Base-by-base conservation (phyloP, 78 protist genomes). In the Dictyostelium intermedium region DNA sequence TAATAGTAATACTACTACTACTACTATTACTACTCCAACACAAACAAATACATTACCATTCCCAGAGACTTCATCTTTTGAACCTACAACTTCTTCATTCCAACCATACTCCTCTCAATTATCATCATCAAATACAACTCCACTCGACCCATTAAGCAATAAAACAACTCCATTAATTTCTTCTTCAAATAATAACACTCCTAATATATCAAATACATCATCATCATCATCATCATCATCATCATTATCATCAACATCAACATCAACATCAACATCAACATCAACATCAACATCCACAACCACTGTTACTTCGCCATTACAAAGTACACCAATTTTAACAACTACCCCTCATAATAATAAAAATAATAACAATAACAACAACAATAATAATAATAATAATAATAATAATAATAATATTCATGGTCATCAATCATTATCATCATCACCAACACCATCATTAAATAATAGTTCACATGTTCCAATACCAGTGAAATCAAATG, bases 91-190 rank as follows among this genome's bases (percentile, higher is more conserved):
- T 7, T 43, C 50, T 60, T 43, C 50, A 82, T 82, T 82, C 25
- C 34, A 25, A 23, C 86, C 86, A 60, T 82, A 45, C 60, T 82
- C 86, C 13, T 56, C 86, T 16, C 86, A 82, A 56, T 6, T 82
- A 30, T 39, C 47, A 35, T 34, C 70, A 1, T 25, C 86, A 56
- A 16, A 41, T n/a, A 50, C 86, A 10, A 50, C 86, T 11, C 74
- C 35, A 34, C 34, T 30, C 20, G 86, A 39, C 35, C 47, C 72
- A 35, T 79, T 47, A 47, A 79, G 70, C 14, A 60, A 14, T 34
- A 82, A 60, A 30, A 32, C 39, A 32, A 35, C 86, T 30, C 86
- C 86, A 9, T 16, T n/a, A 82, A 30, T 60, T 18, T 56, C 70
- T 2, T 23, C 85, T 47, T 20, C 70, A 47, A 27, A 43, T 18